Conservation (phyloP, 176 grass and related monocot species). For the Pontederia crassipes region DNA sequence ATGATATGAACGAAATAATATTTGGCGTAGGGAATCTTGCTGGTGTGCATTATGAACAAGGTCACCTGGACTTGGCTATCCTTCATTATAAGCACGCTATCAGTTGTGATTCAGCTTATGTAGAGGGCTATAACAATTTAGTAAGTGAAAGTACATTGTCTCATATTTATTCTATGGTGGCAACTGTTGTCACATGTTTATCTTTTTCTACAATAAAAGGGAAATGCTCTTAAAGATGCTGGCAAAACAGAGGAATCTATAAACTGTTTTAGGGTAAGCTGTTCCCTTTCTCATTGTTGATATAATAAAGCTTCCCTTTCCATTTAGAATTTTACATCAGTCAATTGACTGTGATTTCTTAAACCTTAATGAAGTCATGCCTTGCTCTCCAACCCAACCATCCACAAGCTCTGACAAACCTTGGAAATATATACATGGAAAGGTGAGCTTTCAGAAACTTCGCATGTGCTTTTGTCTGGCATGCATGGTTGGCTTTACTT, state of each 20-base stretch:
- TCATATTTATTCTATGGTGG: not conserved
- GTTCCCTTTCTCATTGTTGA: not conserved
- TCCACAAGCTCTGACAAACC: constrained; percentile 78
- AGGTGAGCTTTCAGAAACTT: constrained; percentile 45
- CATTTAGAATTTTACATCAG: constrained; percentile 6
- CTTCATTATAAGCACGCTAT: constrained; percentile 76
- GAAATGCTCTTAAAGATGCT: constrained; percentile 91
- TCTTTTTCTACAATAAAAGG: constrained; percentile 34
- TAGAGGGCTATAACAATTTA: constrained; percentile 89
- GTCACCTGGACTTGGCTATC: constrained; percentile 80
- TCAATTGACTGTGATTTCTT: constrained; percentile 16
- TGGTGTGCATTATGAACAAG: constrained; percentile 77
- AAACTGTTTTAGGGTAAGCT: constrained; percentile 62
- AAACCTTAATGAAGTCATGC: constrained; percentile 47
- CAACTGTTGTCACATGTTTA: not conserved
- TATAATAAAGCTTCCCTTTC: constrained; percentile 7
- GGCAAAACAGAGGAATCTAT: constrained; percentile 88
- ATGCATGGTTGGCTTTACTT: not conserved
- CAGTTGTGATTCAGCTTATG: constrained; percentile 47
- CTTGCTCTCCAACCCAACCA: constrained; percentile 79
- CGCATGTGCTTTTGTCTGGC: not conserved
- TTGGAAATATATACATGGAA: constrained; percentile 94
- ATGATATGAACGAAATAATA: not conserved
- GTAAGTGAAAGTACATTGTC: constrained; percentile 22
- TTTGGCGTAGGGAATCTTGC: constrained; percentile 86